These are phyloP conservation scores for Penicillium aurantiogriseum DNA, from an alignment of 2,329 filamentous ascomycete species.

Conservation along the genomic window DNA sequence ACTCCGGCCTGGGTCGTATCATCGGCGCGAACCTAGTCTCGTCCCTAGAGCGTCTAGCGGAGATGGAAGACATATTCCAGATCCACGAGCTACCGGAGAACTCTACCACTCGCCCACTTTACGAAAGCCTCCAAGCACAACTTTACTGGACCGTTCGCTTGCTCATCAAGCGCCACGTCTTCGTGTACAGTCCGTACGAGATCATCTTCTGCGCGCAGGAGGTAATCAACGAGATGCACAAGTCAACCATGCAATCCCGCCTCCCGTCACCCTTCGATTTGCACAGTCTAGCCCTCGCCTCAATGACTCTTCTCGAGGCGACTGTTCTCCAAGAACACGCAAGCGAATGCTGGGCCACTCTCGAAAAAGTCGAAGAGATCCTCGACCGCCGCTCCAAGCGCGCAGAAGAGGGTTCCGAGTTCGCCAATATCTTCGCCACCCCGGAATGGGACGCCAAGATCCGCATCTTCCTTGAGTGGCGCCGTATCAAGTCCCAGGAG, in stretches of 20 bases:
- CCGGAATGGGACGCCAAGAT: slow-evolving; percentile 43
- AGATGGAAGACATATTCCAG: slow-evolving; percentile 36
- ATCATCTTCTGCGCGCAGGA: slow-evolving; percentile 43
- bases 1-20: slow-evolving; percentile 37
- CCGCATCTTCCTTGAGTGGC: slow-evolving; percentile 41
- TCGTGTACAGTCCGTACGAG: slow-evolving; percentile 43
- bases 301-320: slow-evolving; percentile 44
- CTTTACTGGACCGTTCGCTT: slow-evolving; percentile 45
- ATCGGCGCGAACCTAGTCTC: slow-evolving; percentile 38
- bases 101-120: slow-evolving; percentile 26
- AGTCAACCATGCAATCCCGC: slow-evolving; percentile 30
- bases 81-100: slow-evolving; percentile 29
- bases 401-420: slow-evolving; percentile 31
- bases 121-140: slow-evolving; percentile 41
- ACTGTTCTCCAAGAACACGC: slow-evolving; percentile 41
- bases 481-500: slow-evolving; percentile 36
- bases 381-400: slow-evolving; percentile 46
- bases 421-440: slow-evolving; percentile 41
- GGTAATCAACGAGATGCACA: slow-evolving; percentile 42
- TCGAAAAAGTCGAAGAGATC: slow-evolving; percentile 54
- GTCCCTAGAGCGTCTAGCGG: slow-evolving; percentile 39
- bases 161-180: slow-evolving; percentile 45
- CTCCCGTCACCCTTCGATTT: slow-evolving; percentile 42
- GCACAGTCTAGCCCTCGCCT: slow-evolving; percentile 41
- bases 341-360: slow-evolving; percentile 39